Evolutionary conservation across 2,329 filamentous ascomycete genomes (phyloP).

Genomic region (Ophiostoma ips): DNA sequence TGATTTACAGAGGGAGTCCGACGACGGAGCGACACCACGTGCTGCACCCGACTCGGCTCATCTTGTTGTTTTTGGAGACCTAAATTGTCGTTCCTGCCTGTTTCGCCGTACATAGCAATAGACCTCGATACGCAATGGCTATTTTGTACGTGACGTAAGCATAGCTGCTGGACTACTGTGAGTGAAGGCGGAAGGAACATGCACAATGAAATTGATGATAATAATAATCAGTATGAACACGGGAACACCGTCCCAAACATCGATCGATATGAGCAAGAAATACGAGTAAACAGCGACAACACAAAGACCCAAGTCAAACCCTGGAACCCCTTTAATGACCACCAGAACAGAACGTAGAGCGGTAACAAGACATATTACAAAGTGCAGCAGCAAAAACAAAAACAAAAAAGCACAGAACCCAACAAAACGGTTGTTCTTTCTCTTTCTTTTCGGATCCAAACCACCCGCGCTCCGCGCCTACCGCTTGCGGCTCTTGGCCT

Average conservation of each 20-base stretch:
- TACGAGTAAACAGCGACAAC: too few relatives aligned
- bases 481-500: conserved; percentile 9
- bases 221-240: too few relatives aligned
- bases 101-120: not conserved
- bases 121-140: not conserved
- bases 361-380: not conserved
- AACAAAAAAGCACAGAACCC: not conserved
- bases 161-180: too few relatives aligned
- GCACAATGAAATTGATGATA: too few relatives aligned
- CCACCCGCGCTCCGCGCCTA: not conserved
- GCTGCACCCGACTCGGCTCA: too few relatives aligned
- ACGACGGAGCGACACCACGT: not conserved
- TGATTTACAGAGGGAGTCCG: not conserved
- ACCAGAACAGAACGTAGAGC: not conserved
- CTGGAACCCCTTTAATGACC: too few relatives aligned
- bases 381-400: not conserved
- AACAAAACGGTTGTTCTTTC: too few relatives aligned
- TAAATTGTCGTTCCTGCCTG: not conserved
- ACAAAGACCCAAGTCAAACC: too few relatives aligned
- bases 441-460: not conserved
- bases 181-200: too few relatives aligned
- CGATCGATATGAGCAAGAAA: too few relatives aligned
- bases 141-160: too few relatives aligned
- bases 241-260: too few relatives aligned
- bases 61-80: not conserved